A percentile compares a stretch with the other conserved stretches of the same genome.
These are phyloP conservation scores for Aspergillus carbonarius DNA, from an alignment of 2,329 filamentous ascomycete species.

Conservation along the genomic window DNA sequence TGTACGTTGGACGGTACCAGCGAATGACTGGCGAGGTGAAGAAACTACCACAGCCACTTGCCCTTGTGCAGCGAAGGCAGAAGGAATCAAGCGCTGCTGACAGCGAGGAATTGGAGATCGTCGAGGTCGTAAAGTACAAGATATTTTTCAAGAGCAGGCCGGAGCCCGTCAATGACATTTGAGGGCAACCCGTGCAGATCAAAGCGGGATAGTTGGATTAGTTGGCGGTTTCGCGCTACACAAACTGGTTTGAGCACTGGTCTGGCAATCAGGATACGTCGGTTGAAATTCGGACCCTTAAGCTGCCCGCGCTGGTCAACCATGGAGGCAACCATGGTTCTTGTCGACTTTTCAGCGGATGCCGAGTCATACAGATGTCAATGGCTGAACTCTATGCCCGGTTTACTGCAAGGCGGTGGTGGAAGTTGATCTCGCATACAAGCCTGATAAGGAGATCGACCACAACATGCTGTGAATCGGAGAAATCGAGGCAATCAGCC, in stretches of 20 bases:
- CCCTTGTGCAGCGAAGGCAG: conserved; percentile 65
- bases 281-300: background rate
- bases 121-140: conserved; percentile 85
- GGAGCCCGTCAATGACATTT: conserved; percentile 68
- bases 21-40: conserved; percentile 86
- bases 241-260: background rate
- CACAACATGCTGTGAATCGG: background rate
- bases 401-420: background rate
- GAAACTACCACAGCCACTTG: conserved; percentile 76
- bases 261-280: background rate
- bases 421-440: background rate
- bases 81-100: conserved; percentile 14
- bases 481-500: background rate
- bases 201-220: background rate
- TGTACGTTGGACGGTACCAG: conserved; percentile 88
- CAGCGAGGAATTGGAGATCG: conserved; percentile 65
- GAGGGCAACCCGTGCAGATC: conserved; percentile 7
- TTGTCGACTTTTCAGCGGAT: background rate
- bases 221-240: background rate
- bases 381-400: background rate
- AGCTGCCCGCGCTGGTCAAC: background rate
- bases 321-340: background rate
- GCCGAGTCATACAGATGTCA: background rate
- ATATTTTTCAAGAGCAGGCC: conserved; percentile 80
- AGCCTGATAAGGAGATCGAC: background rate